Percentiles rank a stretch among this genome's conserved stretches.
Evolutionary conservation across 106 monocot genomes (phyloP).

Genomic region (Apostasia ramifera): DNA sequence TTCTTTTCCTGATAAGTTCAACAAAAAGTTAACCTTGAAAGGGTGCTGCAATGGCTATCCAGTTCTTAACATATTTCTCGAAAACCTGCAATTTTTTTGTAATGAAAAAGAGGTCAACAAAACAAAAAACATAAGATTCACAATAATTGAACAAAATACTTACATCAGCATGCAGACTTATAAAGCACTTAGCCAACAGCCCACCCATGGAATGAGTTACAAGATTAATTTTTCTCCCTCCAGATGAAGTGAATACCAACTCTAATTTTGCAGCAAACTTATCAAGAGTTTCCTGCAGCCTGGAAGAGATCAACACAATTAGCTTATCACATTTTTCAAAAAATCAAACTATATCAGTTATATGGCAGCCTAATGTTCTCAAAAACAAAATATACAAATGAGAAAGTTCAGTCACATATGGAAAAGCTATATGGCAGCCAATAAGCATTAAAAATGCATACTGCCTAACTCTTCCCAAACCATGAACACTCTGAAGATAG

Average conservation of each 20-base stretch:
- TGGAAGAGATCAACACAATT: constrained; percentile 22
- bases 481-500: no score
- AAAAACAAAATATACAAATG: no score
- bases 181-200: constrained; percentile 85
- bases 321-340: neutral
- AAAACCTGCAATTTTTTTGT: constrained; percentile 50
- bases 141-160: constrained; percentile 9
- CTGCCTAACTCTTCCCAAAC: no score
- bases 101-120: neutral
- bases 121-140: constrained; percentile 1
- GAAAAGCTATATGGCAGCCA: no score
- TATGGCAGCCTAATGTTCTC: no score
- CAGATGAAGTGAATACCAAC: constrained; percentile 57
- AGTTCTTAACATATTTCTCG: constrained; percentile 94
- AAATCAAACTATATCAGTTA: no score
- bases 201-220: constrained; percentile 99
- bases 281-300: constrained; percentile 84
- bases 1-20: no score
- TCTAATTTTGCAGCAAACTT: constrained; percentile 70
- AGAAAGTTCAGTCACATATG: no score
- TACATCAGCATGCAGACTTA: constrained; percentile 78
- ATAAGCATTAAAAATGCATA: no score
- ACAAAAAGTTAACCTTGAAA: constrained; percentile 59
- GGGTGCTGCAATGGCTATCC: constrained; percentile 99
- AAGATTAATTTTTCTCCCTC: constrained; percentile 80